Base-by-base conservation (phyloP, 805 yeast genomes). In the Candida silvatica region DNA sequence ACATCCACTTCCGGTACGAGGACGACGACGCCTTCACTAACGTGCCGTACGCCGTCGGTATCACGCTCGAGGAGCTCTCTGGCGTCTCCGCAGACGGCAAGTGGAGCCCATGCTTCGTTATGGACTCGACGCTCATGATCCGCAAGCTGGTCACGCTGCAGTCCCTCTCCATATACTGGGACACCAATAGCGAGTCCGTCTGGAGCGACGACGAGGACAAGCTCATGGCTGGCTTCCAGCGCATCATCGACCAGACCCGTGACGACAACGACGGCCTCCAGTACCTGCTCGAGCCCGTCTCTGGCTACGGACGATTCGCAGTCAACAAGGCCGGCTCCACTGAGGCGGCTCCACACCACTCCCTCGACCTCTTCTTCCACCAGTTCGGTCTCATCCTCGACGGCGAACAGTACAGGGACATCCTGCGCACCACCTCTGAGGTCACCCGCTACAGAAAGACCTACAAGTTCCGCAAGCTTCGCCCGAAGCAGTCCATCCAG, bases 1-100 rank as follows among this genome's bases (percentile, higher is more conserved):
- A 85, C 51, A 92, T 92, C 43, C 99, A 92, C 56, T 57, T 92
- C 16, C 69, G 98, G 38, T 92, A 88, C 50, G 98, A 94, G 50
- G 98, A 92, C 58, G 62, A 70, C 5, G 64, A 71, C 28, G 69
- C 74, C 4, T 77, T 85, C 44, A 78, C 94, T 0, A 80, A 77
- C 38, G 51, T 54, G 20, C 94, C 96, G 3, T 84, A 83, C 45
- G 68, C 96, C 0, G 59, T 87, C 26, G 99, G 99, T 4, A 47
- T 86, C 14, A 80, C 94, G 0, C 66, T 92, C 32, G 71, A 74
- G 28, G 97, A 92, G 58, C 65, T 92, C 28, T 85, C 96, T 0
- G 97, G 96, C 0, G 82, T 87, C 0, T 85, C 96, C 1, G 79
- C 97, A 0, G 88, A 90, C 56, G 78, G 71, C 20, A 60, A 71